A percentile compares a stretch with the other conserved stretches of the same genome.
phyloP scores from a whole-genome alignment of 495 filamentous ascomycete genomes.

The Clohesyomyces aquaticus region DNA sequence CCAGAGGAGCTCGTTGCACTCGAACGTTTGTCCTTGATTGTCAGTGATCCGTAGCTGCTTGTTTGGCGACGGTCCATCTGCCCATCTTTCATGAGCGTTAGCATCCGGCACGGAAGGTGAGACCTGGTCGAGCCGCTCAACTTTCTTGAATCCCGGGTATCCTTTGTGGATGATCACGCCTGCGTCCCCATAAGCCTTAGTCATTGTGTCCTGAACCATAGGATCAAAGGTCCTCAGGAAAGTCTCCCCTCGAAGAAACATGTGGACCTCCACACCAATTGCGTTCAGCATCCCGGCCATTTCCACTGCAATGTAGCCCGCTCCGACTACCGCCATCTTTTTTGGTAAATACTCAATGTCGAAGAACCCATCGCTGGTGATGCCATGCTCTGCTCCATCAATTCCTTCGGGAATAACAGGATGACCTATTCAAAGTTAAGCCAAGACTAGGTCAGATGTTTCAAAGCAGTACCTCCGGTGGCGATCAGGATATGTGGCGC shows the following conservation, averaged over 20 bases:
- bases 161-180: constrained; percentile 36
- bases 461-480: too few species aligned
- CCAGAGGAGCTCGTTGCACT: constrained; percentile 38
- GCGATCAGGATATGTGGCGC: constrained; percentile 62
- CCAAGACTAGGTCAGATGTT: too few species aligned
- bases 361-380: constrained; percentile 57
- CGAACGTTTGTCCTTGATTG: constrained; percentile 21
- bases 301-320: constrained; percentile 39
- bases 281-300: constrained; percentile 39
- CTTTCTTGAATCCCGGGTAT: constrained; percentile 24
- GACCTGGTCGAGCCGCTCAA: constrained; percentile 31
- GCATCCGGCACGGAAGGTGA: constrained; percentile 4
- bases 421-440: too few species aligned
- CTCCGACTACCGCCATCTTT: constrained; percentile 35
- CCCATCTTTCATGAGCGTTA: constrained; percentile 23
- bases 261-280: constrained; percentile 37
- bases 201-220: constrained; percentile 40
- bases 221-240: constrained; percentile 37
- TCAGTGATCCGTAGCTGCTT: constrained; percentile 33
- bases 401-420: constrained; percentile 55
- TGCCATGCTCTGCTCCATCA: constrained; percentile 60
- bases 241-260: constrained; percentile 38
- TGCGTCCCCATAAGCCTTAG: constrained; percentile 34
- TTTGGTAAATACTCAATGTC: constrained; percentile 32
- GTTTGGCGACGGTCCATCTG: constrained; percentile 24